Base-by-base conservation (phyloP, 805 yeast species). In the Sporopachydermia quercuum region DNA sequence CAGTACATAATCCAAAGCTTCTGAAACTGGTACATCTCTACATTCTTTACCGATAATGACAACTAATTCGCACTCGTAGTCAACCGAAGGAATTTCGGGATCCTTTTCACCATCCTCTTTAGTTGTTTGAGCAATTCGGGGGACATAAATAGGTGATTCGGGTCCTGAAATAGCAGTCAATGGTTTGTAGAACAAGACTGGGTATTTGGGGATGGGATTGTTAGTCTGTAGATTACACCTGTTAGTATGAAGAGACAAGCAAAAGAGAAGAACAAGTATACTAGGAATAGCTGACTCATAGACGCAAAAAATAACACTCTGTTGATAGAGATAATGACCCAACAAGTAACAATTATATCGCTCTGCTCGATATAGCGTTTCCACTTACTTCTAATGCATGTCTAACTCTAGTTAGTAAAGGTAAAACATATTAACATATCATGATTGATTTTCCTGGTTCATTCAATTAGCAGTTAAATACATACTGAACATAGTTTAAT, bases 21-120 rank as follows among this genome's bases (percentile, higher is more conserved):
- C 57, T 15, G 54, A 62, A 15, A 49, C 58, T 14, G 58, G 38
- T 16, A 72, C 70, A 43, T 68, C 58, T 42, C 54, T 57, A 34
- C 70, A 68, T n/a, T 53, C 45, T 47, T 63, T 65, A 17, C 78
- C 78, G 43, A 72, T 72, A 5, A 72, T 69, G 14, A 69, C 62
- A 3, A 66, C 73, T 35, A 72, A 53, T 48, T 72, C 78, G 19
- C 68, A 68, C 47, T 72, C 78, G 45, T 72, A 72, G 50, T 72
- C 78, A 8, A 65, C 55, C 4, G 47, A 40, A 16, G 47, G 45
- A 17, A 49, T 57, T 35, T 47, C 62, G 64, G 47, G 60, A 57
- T 42, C 52, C 44, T 13, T 42, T 37, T 2, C 55, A 54, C 30
- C 33, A 17, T 19, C 34, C 37, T 3, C 13, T 30, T n/a, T 38